A percentile compares a stretch with the other conserved stretches of the same genome.
These are phyloP conservation scores for Nicotiana obtusifolia DNA, from an alignment of 257 asterid genomes.

Conservation along the genomic window DNA sequence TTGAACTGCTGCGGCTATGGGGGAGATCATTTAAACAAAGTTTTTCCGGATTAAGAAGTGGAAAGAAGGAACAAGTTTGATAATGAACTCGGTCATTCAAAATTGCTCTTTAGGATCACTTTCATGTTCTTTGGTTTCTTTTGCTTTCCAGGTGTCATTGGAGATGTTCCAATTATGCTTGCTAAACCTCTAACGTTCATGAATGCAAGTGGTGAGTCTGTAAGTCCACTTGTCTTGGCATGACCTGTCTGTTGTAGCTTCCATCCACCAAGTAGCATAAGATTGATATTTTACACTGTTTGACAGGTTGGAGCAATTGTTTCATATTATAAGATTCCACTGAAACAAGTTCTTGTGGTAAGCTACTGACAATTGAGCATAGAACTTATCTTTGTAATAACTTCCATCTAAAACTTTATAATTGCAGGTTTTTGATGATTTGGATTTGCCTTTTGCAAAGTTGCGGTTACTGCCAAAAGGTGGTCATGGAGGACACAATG, in stretches of 20 bases:
- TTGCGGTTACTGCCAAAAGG: conserved; percentile 89
- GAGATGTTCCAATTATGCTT: conserved; percentile 82
- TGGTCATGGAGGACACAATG: conserved; percentile 98
- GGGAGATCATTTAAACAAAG: background rate
- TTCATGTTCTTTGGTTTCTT: conserved; percentile 5
- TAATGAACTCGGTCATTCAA: background rate
- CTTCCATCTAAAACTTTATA: background rate
- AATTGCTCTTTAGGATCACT: background rate
- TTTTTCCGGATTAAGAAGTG: background rate
- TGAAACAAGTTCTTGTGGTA: conserved; percentile 94
- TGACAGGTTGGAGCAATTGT: conserved; percentile 81
- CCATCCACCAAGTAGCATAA: conserved; percentile 7
- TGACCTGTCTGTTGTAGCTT: conserved; percentile 2
- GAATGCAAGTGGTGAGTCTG: conserved; percentile 99
- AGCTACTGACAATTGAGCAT: conserved; percentile 9
- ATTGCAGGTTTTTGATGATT: conserved; percentile 78
- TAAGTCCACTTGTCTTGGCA: conserved; percentile 52
- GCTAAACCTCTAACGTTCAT: conserved; percentile 96
- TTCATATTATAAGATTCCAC: conserved; percentile 89
- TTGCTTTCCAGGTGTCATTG: conserved; percentile 55
- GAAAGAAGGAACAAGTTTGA: background rate
- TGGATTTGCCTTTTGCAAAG: conserved; percentile 90
- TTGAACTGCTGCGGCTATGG: background rate
- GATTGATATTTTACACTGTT: conserved; percentile 17
- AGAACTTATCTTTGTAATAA: background rate